Base-by-base conservation (phyloP, 1,284 basidiomycete genomes). In the Phlebopus sp. region DNA sequence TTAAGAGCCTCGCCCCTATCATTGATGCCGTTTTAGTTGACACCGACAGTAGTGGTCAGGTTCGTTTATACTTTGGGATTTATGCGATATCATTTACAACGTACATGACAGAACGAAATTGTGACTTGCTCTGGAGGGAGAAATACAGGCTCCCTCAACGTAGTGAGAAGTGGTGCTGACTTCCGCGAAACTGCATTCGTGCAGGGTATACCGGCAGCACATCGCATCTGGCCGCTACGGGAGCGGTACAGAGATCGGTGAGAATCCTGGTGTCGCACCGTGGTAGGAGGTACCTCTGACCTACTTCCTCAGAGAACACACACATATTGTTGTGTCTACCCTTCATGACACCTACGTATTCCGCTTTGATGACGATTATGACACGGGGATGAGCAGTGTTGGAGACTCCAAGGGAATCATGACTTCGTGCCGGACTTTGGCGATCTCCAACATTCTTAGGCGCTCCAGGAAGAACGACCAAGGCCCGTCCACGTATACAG, bases 71-170 rank as follows among this genome's bases (percentile, higher is more conserved):
- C 23, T 14, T 31, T 8, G 36, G n/a, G 48, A 11, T 10, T 27
- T 41, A 19, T 13, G 15, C 14, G n/a, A 17, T 8, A 18, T 48
- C 19, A 17, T 35, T 50, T 8, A 42, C 50, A 11, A 63, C 44
- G 34, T 17, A 40, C 27, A 45, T 35, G 3, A 7, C 60, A 90
- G 84, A 79, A 79, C 11, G 84, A 94, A 62, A 79, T 97, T 39
- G 81, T 98, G 3, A 90, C 93, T 0, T 93, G 92, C 54, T 96
- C 93, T 2, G 96, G 96, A 2, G 87, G 85, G 0, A 78, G 79
- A 15, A 92, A 84, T 52, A 81, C 83, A 1, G 94, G 95, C 6
- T 86, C 87, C 9, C 63, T 99, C 8, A 84, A 91, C 32, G 69
- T 95, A 21, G 79, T 98, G 8, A 77, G 91, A 49, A 92, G 85